Percentiles rank a stretch among this genome's conserved stretches.
Evolutionary conservation across 1,284 basidiomycete species (phyloP).

Genomic region (Sanghuangporus baumii): DNA sequence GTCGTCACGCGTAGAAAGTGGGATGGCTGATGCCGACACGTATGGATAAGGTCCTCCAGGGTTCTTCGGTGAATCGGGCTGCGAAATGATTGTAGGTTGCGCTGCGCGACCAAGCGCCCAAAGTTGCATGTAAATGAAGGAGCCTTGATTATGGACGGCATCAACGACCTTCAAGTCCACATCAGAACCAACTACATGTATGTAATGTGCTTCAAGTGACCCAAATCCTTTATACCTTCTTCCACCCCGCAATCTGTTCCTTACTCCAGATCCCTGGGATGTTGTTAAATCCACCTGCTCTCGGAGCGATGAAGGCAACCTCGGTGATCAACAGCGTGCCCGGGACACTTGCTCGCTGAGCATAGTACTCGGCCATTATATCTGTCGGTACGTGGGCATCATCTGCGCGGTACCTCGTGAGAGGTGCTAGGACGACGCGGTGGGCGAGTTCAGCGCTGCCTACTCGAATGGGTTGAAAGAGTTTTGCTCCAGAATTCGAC

Average conservation of each 20-base stretch:
- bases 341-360: slow-evolving; percentile 24
- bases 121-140: slow-evolving; percentile 37
- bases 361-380: slow-evolving; percentile 24
- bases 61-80: slow-evolving; percentile 22
- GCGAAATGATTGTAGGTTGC: slow-evolving; percentile 22
- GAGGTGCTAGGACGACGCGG: slow-evolving; percentile 29
- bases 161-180: slow-evolving; percentile 25
- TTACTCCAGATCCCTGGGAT: slow-evolving; percentile 25
- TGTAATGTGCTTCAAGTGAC: neutral
- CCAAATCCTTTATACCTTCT: slow-evolving; percentile 22
- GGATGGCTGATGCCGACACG: slow-evolving; percentile 35
- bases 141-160: slow-evolving; percentile 37
- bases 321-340: slow-evolving; percentile 31
- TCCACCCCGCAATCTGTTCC: slow-evolving; percentile 29
- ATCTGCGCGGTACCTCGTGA: slow-evolving; percentile 29
- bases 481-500: slow-evolving; percentile 6
- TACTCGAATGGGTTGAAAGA: slow-evolving; percentile 28
- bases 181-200: neutral
- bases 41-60: slow-evolving; percentile 30
- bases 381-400: slow-evolving; percentile 22
- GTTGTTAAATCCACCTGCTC: slow-evolving; percentile 19
- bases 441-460: slow-evolving; percentile 24
- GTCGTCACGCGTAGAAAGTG: slow-evolving; percentile 32
- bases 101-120: slow-evolving; percentile 42
- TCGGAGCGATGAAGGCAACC: slow-evolving; percentile 25